Evolutionary conservation across 768 basidiomycete genomes (phyloP), one percentile per base, ranked within the genome.

Genomic region (Xerocomus potaroensis): DNA sequence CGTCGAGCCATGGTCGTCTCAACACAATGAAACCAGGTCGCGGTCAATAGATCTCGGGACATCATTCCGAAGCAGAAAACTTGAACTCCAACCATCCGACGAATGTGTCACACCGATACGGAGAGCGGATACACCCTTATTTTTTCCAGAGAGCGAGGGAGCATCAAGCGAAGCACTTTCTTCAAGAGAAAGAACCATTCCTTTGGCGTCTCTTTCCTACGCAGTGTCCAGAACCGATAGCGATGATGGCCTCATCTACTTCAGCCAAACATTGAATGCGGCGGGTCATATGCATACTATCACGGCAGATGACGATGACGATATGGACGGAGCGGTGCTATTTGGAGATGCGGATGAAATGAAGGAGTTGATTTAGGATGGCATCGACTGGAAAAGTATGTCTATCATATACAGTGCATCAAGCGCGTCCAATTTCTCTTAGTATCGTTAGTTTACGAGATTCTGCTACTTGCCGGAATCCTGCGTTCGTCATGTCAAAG

Each of bases 301-400:
- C 1, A 75, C 73, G n/a, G 73, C 71, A 9, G 80, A 84, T 19
- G 86, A 89, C 44, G 86, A 86, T 23, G 86, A 89, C 34, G 87
- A 85, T 34, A 77, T 84, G 57, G 87, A 88, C 47, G 82, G 80
- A 30, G 78, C 77, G 11, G 75, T 81, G 32, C 78, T 90, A 33
- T 86, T 88, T 51, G 88, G 84, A 10, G 89, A 92, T 64, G 90
- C 89, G 27, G 89, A 91, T 57, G 88, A 91, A 68, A 68, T 70
- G 24, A 76, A 72, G 60, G 83, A 84, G 55, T 60, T 85, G 50
- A 79, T 61, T 69, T 55, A 58, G 58, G 37, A 50, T 37, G 42
- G 46, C 50, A 53, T 27, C n/a, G 12, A 37, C 46, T 33, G 42
- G 18, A 6, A 8, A 6, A 23, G 23, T 23, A 21, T 22, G 35